A percentile compares a stretch with the other conserved stretches of the same genome.
Conservation (phyloP, 2,329 filamentous ascomycete species). For the Pyrenophora tritici-repentis region DNA sequence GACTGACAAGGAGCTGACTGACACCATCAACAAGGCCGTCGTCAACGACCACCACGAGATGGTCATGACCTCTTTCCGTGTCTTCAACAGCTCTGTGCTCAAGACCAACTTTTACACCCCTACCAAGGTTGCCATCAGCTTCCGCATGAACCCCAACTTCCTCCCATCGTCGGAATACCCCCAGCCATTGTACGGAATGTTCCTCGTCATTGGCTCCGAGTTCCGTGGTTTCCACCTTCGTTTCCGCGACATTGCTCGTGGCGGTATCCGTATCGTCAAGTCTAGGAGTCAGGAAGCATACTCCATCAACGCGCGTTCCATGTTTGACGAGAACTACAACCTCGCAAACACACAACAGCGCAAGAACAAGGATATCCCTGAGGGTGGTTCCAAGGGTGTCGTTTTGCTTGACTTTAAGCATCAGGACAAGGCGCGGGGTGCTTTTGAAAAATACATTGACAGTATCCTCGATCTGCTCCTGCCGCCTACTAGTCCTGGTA, state of each 20-base stretch:
- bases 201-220: constrained; percentile 95
- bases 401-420: constrained; percentile 92
- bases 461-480: constrained; percentile 94
- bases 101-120: constrained; percentile 99
- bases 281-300: constrained; percentile 96
- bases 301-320: constrained; percentile 89
- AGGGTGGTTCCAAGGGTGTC: constrained; percentile 97
- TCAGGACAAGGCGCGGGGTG: constrained; percentile 88
- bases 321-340: constrained; percentile 99
- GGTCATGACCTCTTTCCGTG: constrained; percentile 95
- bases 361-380: constrained; percentile 99
- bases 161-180: constrained; percentile 91
- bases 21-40: constrained; percentile 48
- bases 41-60: constrained; percentile 93
- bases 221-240: constrained; percentile 96
- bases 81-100: constrained; percentile 90
- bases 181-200: constrained; percentile 95
- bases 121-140: constrained; percentile 96
- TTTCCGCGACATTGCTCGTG: constrained; percentile 95
- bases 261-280: constrained; percentile 98
- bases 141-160: constrained; percentile 88
- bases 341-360: constrained; percentile 97
- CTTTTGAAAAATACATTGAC: constrained; percentile 99
- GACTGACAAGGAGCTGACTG: constrained; percentile 45
- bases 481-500: constrained; percentile 86